Conservation (phyloP, 2,329 filamentous ascomycete species). For the Ceratocystis cubensis region DNA sequence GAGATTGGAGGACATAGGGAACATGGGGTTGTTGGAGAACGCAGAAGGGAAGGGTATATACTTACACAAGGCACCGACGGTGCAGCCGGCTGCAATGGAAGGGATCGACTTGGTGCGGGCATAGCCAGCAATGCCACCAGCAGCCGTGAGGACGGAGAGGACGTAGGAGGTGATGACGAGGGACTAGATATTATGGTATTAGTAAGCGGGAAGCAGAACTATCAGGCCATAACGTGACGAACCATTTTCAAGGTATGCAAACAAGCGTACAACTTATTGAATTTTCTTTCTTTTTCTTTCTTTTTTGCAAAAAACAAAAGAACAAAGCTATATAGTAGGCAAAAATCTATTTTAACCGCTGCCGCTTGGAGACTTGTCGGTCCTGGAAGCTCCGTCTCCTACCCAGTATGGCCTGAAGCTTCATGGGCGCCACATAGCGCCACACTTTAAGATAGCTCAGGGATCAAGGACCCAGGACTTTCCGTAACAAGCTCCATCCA, state of each 20-base stretch:
- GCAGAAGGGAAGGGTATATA: slow-evolving; percentile 23
- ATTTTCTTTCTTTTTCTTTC: no score
- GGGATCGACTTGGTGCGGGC: slow-evolving; percentile 73
- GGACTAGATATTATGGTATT: slow-evolving; percentile 20
- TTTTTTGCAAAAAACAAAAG: neutral
- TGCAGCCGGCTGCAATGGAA: slow-evolving; percentile 71
- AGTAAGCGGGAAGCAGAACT: neutral
- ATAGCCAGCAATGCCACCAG: slow-evolving; percentile 80
- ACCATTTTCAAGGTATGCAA: slow-evolving; percentile 9
- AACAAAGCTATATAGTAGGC: neutral
- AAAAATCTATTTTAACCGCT: neutral
- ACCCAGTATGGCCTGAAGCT: neutral
- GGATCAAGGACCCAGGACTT: neutral
- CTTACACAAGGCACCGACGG: slow-evolving; percentile 58
- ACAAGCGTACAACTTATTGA: neutral
- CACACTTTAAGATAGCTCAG: slow-evolving; percentile 2
- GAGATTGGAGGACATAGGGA: neutral
- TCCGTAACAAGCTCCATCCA: slow-evolving; percentile 4
- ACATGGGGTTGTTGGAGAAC: neutral
- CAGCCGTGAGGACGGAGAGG: slow-evolving; percentile 69
- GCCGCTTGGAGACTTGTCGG: neutral
- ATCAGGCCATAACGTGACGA: neutral
- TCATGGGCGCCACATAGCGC: slow-evolving; percentile 6
- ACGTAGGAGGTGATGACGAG: slow-evolving; percentile 52
- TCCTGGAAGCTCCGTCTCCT: neutral